Percentiles rank a stretch among this genome's conserved stretches.
These are phyloP conservation scores for Cytospora leucostoma DNA, from an alignment of 2,329 filamentous ascomycete species.

Conservation along the genomic window DNA sequence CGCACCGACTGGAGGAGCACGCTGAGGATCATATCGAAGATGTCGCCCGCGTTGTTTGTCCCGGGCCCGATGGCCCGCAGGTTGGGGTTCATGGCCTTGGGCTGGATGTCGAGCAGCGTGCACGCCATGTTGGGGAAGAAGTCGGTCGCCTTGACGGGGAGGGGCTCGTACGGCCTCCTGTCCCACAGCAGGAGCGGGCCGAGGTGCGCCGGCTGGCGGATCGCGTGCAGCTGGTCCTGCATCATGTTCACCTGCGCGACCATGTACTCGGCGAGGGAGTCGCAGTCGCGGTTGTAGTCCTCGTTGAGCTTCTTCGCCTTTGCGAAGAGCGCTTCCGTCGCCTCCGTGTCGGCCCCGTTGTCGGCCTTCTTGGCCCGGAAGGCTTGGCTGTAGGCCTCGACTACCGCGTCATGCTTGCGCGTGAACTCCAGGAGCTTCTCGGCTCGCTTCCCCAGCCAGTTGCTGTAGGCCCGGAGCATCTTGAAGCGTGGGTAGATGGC, in stretches of 20 bases:
- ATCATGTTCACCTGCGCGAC: slow-evolving; percentile 31
- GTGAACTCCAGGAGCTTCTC: slow-evolving; percentile 35
- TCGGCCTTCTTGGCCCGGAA: background rate
- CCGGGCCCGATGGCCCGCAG: slow-evolving; percentile 48
- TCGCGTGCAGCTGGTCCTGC: slow-evolving; percentile 57
- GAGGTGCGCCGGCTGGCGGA: slow-evolving; percentile 48
- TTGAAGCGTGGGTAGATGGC: slow-evolving; percentile 17
- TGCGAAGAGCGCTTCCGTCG: slow-evolving; percentile 4
- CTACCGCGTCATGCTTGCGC: slow-evolving; percentile 36
- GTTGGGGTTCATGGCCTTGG: slow-evolving; percentile 53
- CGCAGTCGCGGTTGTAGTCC: slow-evolving; percentile 35
- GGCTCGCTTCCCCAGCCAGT: slow-evolving; percentile 27
- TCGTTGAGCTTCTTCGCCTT: slow-evolving; percentile 27
- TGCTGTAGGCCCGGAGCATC: slow-evolving; percentile 26
- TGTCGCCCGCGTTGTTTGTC: slow-evolving; percentile 47
- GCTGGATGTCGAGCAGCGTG: slow-evolving; percentile 67
- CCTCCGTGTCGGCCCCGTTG: background rate
- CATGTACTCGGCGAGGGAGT: slow-evolving; percentile 40
- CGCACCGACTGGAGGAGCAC: slow-evolving; percentile 40
- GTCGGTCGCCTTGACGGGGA: slow-evolving; percentile 59
- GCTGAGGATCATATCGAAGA: slow-evolving; percentile 54
- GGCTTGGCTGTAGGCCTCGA: slow-evolving; percentile 28
- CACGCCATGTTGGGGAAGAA: slow-evolving; percentile 64
- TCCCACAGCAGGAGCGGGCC: slow-evolving; percentile 67
- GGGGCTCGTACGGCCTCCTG: slow-evolving; percentile 68